A percentile compares a stretch with the other conserved stretches of the same genome.
phyloP scores from a whole-genome alignment of 768 basidiomycete species.

The Podaxis carcinomalis region DNA sequence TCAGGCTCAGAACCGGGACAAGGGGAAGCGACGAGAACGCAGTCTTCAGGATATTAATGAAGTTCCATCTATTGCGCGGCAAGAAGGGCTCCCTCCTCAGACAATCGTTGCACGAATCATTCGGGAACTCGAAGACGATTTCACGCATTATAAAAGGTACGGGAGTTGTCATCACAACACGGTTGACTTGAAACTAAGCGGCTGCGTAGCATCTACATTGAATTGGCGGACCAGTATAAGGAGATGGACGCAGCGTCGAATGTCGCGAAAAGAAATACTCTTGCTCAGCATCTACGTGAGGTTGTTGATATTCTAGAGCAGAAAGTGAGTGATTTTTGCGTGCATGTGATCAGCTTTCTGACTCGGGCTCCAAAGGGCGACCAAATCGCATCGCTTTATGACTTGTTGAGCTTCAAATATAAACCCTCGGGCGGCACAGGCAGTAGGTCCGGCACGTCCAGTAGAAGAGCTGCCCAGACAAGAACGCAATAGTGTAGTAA shows the following conservation, averaged over 20 bases:
- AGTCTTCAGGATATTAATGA: constrained; percentile 24
- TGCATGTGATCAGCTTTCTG: background rate
- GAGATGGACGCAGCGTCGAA: constrained; percentile 82
- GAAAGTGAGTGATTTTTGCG: constrained; percentile 52
- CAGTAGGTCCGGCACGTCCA: background rate
- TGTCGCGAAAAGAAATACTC: constrained; percentile 74
- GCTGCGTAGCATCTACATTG: constrained; percentile 71
- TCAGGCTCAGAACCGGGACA: constrained; percentile 13
- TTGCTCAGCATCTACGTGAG: constrained; percentile 85
- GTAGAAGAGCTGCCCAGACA: background rate
- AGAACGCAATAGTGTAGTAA: constrained; percentile 1
- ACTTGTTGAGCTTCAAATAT: constrained; percentile 74
- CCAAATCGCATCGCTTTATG: constrained; percentile 90
- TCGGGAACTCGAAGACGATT: constrained; percentile 91
- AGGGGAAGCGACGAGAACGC: constrained; percentile 29
- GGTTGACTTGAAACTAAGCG: constrained; percentile 7
- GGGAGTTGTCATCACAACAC: constrained; percentile 20
- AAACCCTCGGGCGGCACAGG: constrained; percentile 33
- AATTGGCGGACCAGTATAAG: constrained; percentile 92
- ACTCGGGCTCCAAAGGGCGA: constrained; percentile 57
- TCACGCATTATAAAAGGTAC: constrained; percentile 90
- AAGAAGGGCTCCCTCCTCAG: constrained; percentile 69
- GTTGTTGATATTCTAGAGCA: constrained; percentile 90
- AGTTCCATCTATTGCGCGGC: constrained; percentile 26
- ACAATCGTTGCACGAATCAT: constrained; percentile 82